A percentile compares a stretch with the other conserved stretches of the same genome.
phyloP scores from a whole-genome alignment of 176 grass and related monocot genomes.

The Puya raimondii region DNA sequence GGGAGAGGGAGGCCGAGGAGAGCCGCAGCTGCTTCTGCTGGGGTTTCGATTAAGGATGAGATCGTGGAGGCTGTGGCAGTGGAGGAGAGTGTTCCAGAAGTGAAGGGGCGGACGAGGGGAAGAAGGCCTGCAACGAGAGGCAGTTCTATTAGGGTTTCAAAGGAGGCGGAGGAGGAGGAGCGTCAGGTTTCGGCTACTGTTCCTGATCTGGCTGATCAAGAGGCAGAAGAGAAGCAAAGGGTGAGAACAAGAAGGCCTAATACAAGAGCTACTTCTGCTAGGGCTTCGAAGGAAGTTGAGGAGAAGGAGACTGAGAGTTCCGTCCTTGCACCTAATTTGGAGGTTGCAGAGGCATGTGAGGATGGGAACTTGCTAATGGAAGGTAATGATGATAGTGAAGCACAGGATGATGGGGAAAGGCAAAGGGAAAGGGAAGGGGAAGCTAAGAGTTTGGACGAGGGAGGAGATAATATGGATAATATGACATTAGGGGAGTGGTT shows the following conservation, averaged over 20 bases:
- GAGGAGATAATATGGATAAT: slow-evolving; percentile 30
- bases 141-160: slow-evolving; percentile 12
- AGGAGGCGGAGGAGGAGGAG: slow-evolving; percentile 8
- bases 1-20: slow-evolving; percentile 5
- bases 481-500: slow-evolving; percentile 88
- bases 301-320: not conserved
- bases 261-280: slow-evolving; percentile 22
- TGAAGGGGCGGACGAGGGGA: not conserved
- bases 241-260: slow-evolving; percentile 11
- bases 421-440: slow-evolving; percentile 1
- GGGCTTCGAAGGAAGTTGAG: slow-evolving; percentile 13
- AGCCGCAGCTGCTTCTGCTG: not conserved
- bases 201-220: slow-evolving; percentile 2
- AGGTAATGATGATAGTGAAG: slow-evolving; percentile 5
- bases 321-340: not conserved
- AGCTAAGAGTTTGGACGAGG: slow-evolving; percentile 1
- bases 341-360: not conserved
- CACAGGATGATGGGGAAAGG: slow-evolving; percentile 1
- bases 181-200: not conserved
- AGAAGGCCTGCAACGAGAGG: slow-evolving; percentile 17
- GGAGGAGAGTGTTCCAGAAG: slow-evolving; percentile 4
- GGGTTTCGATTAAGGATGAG: slow-evolving; percentile 12
- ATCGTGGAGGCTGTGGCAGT: not conserved
- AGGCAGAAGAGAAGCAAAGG: slow-evolving; percentile 5
- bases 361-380: not conserved